Base-by-base conservation (phyloP, 495 filamentous ascomycete genomes). In the Trichoderma reesei region DNA sequence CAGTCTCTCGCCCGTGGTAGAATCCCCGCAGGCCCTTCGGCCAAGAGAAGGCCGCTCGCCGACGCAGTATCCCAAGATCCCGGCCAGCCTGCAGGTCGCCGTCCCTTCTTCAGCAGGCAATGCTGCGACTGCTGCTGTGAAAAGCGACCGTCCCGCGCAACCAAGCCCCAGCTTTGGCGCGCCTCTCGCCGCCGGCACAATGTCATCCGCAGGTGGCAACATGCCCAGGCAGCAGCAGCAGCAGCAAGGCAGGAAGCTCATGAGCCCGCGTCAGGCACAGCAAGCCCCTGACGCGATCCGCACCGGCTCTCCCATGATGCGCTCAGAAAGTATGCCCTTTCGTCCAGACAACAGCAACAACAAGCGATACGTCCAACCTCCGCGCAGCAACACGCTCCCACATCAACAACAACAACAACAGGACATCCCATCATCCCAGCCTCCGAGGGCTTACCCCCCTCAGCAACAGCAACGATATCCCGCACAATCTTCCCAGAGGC, bases 1-100 rank as follows among this genome's bases (percentile, higher is more conserved):
- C 9, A 65, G 20, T 37, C 70, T 82, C 0, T 78, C 80, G 1
- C 79, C 81, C 2, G 78, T 82, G 1, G 69, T 68, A 4, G 79
- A 82, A 67, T 77, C 73, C 4, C 78, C 78, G 14, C 41, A 61
- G 65, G 70, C 44, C 20, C n/a, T 48, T 18, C 44, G 44, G 8
- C 44, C 44, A 4, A 65, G 68, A 37, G 71, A 71, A n/a, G 75
- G 77, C 1, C 71, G 69, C 18, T 75, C 74, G 36, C 77, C 77
- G 4, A 76, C 79, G 10, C 68, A 51, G 3, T 80, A 81, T 46
- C 78, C 80, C 60, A 75, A 74, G 64, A 76, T 80, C 13, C 67
- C 70, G 18, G 72, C 68, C 34, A 65, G 70, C 34, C 61, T 69
- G 34, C 68, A 69, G 26, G 72, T 64, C 46, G 63, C 68, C 20